A percentile compares a stretch with the other conserved stretches of the same genome.
phyloP scores from a whole-genome alignment of 495 filamentous ascomycete genomes.

The Penicillium manginii region DNA sequence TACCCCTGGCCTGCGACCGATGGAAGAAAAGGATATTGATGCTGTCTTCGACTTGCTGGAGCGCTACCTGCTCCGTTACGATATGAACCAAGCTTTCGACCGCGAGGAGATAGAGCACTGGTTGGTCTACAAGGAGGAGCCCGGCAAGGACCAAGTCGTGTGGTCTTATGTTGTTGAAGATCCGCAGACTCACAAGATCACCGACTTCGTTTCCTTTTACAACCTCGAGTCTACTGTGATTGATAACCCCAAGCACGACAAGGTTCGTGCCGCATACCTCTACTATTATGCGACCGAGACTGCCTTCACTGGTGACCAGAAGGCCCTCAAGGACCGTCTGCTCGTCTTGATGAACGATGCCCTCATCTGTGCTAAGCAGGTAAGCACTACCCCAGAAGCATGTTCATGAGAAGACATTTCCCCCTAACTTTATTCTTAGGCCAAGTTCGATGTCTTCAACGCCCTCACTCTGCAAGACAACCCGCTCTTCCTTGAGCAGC shows the following conservation, averaged over 20 bases:
- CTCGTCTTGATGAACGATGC: constrained; percentile 81
- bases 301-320: constrained; percentile 63
- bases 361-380: constrained; percentile 82
- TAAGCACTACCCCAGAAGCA: constrained; percentile 22
- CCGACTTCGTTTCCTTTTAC: constrained; percentile 97
- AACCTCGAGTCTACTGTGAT: constrained; percentile 91
- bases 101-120: constrained; percentile 84
- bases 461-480: constrained; percentile 93
- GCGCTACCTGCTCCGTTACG: constrained; percentile 77
- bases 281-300: constrained; percentile 94
- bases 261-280: constrained; percentile 85
- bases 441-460: constrained; percentile 95
- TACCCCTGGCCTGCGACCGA: constrained; percentile 73
- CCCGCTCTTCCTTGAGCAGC: constrained; percentile 84
- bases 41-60: constrained; percentile 74
- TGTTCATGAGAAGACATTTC: too few species aligned
- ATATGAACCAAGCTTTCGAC: constrained; percentile 81
- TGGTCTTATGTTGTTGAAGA: constrained; percentile 93
- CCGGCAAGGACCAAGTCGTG: constrained; percentile 74
- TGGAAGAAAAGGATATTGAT: constrained; percentile 82
- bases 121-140: constrained; percentile 68
- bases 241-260: constrained; percentile 70
- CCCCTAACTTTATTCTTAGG: constrained; percentile 34
- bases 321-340: constrained; percentile 69
- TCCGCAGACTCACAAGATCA: constrained; percentile 74